phyloP scores from a whole-genome alignment of 768 basidiomycete species.

The Serendipita sp. region DNA sequence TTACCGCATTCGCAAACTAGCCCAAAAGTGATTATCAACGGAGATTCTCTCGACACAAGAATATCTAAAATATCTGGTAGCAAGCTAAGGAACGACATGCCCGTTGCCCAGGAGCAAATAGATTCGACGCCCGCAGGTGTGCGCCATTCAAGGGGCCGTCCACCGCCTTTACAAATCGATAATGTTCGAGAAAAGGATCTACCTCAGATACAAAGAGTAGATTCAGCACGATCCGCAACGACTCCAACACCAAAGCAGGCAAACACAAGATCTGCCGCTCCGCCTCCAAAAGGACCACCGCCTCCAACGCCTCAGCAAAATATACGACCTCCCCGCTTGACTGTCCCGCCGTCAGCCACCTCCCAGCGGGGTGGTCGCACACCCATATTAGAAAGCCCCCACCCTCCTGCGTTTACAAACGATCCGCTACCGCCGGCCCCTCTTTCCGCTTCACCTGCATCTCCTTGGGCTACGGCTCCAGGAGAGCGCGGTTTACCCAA shows the following conservation, averaged over 20 bases:
- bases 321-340: constrained; percentile 14
- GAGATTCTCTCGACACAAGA: neutral
- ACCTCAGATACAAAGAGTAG: constrained; percentile 48
- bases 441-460: constrained; percentile 26
- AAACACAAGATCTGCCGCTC: constrained; percentile 44
- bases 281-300: constrained; percentile 50
- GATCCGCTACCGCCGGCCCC: constrained; percentile 23
- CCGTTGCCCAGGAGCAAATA: neutral
- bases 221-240: constrained; percentile 16
- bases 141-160: constrained; percentile 31
- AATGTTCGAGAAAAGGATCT: constrained; percentile 41
- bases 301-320: constrained; percentile 27
- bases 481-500: constrained; percentile 37
- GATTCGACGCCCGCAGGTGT: neutral
- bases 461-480: constrained; percentile 21
- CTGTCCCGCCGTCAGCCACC: constrained; percentile 18
- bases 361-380: constrained; percentile 27
- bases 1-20: neutral
- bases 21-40: neutral
- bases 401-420: constrained; percentile 21
- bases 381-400: constrained; percentile 38
- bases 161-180: constrained; percentile 66
- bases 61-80: neutral
- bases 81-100: constrained; percentile 9
- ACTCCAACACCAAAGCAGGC: neutral